Conservation (phyloP, 2,329 filamentous ascomycete genomes). For the Diaporthe batatas region DNA sequence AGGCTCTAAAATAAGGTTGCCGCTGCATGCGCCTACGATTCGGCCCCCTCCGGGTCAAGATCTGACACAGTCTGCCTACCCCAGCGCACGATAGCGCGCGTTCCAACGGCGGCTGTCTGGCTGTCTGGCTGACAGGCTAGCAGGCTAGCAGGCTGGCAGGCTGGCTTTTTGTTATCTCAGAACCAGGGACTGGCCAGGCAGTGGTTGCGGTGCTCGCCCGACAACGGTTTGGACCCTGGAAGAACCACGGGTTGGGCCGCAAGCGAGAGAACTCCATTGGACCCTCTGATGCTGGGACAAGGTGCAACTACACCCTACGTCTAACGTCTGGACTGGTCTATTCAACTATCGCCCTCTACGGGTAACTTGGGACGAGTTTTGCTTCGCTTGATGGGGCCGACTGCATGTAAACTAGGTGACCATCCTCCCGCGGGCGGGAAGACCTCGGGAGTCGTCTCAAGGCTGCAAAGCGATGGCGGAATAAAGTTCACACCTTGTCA, state of each 20-base stretch:
- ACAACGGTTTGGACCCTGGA: neutral
- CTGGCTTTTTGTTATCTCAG: neutral
- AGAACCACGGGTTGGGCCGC: conserved; percentile 19
- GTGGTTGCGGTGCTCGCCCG: neutral
- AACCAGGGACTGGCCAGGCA: neutral
- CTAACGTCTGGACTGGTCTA: conserved; percentile 5
- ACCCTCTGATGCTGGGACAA: neutral
- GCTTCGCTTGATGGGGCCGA: neutral
- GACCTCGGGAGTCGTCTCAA: neutral
- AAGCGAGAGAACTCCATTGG: neutral
- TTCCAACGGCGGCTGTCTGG: conserved; percentile 14
- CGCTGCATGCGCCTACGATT: conserved; percentile 18
- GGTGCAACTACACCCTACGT: too few relatives aligned
- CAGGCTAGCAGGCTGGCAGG: too few relatives aligned
- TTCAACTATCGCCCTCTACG: neutral
- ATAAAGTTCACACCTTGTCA: conserved; percentile 32
- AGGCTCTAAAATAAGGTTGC: conserved; percentile 21
- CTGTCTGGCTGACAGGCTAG: too few relatives aligned
- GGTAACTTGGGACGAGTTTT: neutral
- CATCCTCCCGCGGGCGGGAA: neutral
- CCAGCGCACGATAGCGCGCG: conserved; percentile 15
- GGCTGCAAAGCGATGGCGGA: neutral
- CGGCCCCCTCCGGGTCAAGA: conserved; percentile 24
- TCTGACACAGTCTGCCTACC: conserved; percentile 5
- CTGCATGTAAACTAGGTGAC: neutral